Conservation (phyloP, 2,329 filamentous ascomycete species). For the Sordariomycetes sp. region DNA sequence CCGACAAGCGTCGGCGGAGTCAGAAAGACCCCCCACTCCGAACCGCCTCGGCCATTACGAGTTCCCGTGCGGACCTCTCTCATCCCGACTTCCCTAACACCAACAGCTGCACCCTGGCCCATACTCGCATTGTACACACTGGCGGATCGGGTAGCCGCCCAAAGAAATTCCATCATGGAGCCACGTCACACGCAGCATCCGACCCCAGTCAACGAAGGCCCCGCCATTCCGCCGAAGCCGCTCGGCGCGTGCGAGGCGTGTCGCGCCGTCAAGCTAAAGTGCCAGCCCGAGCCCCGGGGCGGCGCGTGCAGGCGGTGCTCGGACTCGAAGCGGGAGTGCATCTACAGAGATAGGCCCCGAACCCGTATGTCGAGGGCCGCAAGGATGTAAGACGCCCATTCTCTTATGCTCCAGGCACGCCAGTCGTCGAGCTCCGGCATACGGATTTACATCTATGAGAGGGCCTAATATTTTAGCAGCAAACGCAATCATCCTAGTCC, state of each 20-base stretch:
- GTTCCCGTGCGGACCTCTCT: too few relatives aligned
- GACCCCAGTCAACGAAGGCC: neutral
- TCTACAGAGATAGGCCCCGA: constrained; percentile 34
- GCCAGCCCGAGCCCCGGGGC: constrained; percentile 29
- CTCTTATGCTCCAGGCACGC: too few relatives aligned
- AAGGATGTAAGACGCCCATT: constrained; percentile 21
- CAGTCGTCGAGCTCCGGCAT: neutral
- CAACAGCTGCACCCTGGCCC: too few relatives aligned
- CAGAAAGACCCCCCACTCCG: too few relatives aligned
- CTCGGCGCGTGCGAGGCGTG: constrained; percentile 36
- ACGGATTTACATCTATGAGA: neutral
- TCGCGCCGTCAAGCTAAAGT: constrained; percentile 38
- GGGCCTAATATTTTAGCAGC: neutral
- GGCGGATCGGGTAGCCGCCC: neutral
- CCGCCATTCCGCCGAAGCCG: neutral
- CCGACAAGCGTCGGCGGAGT: too few relatives aligned
- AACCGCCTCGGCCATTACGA: too few relatives aligned
- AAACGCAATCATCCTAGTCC: neutral
- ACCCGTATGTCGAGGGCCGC: constrained; percentile 31
- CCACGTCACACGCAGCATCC: neutral
- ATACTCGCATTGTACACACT: too few relatives aligned
- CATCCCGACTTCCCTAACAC: too few relatives aligned
- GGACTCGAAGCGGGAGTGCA: constrained; percentile 37
- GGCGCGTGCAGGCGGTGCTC: constrained; percentile 39
- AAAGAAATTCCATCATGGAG: neutral